A percentile compares a stretch with the other conserved stretches of the same genome.
Conservation (phyloP, 345 rosid genomes). For the Dipteronia sinensis region DNA sequence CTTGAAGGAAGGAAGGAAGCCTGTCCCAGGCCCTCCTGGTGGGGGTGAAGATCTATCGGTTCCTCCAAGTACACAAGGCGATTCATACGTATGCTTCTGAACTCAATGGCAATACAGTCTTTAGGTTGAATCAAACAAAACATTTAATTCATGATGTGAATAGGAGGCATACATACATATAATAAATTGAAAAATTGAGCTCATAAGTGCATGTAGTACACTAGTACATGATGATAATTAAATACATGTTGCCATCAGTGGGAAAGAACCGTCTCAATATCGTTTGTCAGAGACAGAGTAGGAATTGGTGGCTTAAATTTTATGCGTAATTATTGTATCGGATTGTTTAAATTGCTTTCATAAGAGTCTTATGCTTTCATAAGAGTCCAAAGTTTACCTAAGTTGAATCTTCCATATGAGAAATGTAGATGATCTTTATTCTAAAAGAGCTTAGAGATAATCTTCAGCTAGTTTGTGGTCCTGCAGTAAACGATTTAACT, state of each 20-base stretch:
- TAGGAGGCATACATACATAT: not conserved
- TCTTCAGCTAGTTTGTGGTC: not conserved
- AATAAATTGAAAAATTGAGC: not conserved
- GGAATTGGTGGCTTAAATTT: not conserved
- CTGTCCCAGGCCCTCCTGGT: slow-evolving; percentile 82
- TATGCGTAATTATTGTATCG: not conserved
- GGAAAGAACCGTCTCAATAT: not conserved
- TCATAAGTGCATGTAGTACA: not conserved
- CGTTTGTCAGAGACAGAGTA: not conserved
- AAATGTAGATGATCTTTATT: not conserved
- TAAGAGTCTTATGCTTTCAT: too few relatives aligned
- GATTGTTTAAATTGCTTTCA: not conserved
- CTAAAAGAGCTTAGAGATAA: not conserved
- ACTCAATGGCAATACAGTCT: not conserved
- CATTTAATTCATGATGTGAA: not conserved
- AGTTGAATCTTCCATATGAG: not conserved
- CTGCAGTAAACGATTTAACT: not conserved
- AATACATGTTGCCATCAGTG: not conserved
- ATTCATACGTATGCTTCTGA: slow-evolving; percentile 46
- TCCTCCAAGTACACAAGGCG: slow-evolving; percentile 46
- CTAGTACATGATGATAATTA: not conserved
- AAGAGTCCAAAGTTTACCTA: not conserved
- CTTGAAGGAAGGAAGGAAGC: slow-evolving; percentile 91
- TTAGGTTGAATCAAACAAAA: not conserved
- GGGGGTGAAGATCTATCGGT: slow-evolving; percentile 62